These are phyloP conservation scores for Schizosaccharomyces osmophilus DNA, from an alignment of 805 yeast genomes.

Conservation along the genomic window DNA sequence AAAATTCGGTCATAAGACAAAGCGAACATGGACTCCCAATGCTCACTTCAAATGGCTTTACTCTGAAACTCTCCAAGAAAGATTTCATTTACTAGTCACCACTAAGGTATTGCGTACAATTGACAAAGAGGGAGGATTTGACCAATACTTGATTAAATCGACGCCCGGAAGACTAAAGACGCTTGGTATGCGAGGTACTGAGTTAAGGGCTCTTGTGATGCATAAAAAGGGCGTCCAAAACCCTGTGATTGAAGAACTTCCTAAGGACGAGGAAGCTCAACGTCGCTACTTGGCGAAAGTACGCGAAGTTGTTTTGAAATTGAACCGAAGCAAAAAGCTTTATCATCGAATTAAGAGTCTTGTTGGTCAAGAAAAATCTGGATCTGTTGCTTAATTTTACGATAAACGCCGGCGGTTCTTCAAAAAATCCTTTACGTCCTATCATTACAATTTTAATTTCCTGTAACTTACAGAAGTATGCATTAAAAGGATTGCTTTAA, in stretches of 20 bases:
- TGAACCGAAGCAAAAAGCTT: not conserved
- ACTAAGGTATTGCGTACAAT: conserved; percentile 68
- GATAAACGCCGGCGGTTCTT: no score
- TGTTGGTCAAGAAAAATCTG: not conserved
- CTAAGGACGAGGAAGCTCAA: not conserved
- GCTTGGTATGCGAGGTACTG: not conserved
- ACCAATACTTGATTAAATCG: conserved; percentile 31
- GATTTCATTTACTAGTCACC: conserved; percentile 36
- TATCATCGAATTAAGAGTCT: not conserved
- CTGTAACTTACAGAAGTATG: no score
- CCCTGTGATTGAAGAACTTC: not conserved
- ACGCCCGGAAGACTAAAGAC: not conserved
- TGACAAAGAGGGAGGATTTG: conserved; percentile 85
- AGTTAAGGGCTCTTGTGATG: not conserved
- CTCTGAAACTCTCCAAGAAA: conserved; percentile 51
- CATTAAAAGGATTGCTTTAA: no score
- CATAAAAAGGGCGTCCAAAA: not conserved
- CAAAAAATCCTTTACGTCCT: no score
- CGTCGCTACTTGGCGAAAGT: not conserved
- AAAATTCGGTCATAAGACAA: conserved; percentile 48
- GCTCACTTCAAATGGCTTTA: conserved; percentile 50
- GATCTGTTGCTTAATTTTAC: not conserved
- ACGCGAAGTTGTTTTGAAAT: not conserved
- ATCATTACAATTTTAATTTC: no score
- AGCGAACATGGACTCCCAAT: conserved; percentile 62